A percentile compares a stretch with the other conserved stretches of the same genome.
Conservation (phyloP, 805 yeast genomes). For the Dipodascus geniculatus region DNA sequence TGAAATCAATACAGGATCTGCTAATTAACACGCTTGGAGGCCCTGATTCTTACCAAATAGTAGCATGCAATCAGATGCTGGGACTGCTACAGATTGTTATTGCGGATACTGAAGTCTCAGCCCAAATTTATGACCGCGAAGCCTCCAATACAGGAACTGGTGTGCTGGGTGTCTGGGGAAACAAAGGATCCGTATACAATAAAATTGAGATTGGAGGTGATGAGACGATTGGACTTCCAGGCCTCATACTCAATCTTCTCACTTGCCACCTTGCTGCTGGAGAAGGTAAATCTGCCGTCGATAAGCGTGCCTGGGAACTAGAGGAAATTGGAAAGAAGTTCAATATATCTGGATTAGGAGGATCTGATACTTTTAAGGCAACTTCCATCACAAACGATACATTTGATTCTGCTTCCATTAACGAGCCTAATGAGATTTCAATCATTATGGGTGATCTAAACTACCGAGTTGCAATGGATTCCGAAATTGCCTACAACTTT, state of each 20-base stretch:
- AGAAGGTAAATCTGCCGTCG: constrained; percentile 26
- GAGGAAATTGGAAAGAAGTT: constrained; percentile 28
- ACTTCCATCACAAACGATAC: not conserved
- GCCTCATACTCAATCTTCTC: constrained; percentile 27
- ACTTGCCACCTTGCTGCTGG: constrained; percentile 50
- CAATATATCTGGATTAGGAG: constrained; percentile 17
- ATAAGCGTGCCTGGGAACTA: constrained; percentile 35
- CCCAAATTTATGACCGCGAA: constrained; percentile 31
- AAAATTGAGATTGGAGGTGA: constrained; percentile 32
- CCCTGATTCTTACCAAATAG: constrained; percentile 26
- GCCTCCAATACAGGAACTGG: constrained; percentile 44
- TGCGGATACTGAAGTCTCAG: constrained; percentile 22
- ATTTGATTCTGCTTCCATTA: not conserved
- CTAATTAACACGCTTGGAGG: constrained; percentile 17
- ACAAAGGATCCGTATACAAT: constrained; percentile 47
- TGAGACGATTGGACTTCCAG: constrained; percentile 17
- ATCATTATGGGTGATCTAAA: constrained; percentile 45
- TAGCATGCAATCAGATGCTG: constrained; percentile 32
- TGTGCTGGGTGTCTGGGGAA: constrained; percentile 44
- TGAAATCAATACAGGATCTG: constrained; percentile 15
- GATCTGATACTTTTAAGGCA: not conserved
- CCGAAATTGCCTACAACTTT: constrained; percentile 21
- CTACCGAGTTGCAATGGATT: constrained; percentile 31
- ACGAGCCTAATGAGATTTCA: constrained; percentile 7
- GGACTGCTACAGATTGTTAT: constrained; percentile 41